phyloP scores from a whole-genome alignment of 192 early-diverging fungal species.

The Coemansia sp. region DNA sequence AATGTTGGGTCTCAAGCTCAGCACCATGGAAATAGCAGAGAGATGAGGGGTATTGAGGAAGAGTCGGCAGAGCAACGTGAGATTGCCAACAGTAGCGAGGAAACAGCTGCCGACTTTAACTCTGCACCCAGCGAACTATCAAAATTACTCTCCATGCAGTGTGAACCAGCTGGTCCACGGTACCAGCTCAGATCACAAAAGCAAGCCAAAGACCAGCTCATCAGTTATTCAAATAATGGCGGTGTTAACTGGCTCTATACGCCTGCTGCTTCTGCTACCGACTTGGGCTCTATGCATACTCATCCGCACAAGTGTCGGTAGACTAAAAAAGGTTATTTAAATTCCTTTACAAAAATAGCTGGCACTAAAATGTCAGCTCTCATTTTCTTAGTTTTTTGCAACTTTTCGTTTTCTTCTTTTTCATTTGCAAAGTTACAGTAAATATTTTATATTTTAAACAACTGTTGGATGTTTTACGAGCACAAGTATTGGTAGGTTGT shows the following conservation, averaged over 20 bases:
- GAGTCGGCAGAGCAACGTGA: no score
- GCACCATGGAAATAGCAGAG: no score
- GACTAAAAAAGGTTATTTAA: no score
- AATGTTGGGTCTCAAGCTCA: no score
- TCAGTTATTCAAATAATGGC: neutral
- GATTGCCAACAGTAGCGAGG: no score
- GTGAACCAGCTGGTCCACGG: neutral
- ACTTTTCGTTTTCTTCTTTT: neutral
- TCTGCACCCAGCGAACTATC: no score
- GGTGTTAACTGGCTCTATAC: constrained; percentile 5
- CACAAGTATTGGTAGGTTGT: no score
- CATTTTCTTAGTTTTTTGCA: neutral
- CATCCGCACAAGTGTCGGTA: neutral
- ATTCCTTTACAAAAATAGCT: no score
- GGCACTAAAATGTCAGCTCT: neutral
- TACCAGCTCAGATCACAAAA: neutral
- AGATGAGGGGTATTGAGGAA: no score
- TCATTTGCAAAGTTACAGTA: neutral
- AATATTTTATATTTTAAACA: neutral
- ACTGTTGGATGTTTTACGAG: no score
- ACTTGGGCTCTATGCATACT: neutral
- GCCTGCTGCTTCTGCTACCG: neutral
- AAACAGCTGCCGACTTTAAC: no score
- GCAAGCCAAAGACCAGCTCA: neutral
- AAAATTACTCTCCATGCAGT: no score